Evolutionary conservation across 2,329 filamentous ascomycete species (phyloP), one percentile per base, ranked within the genome.

Genomic region (Fragosphaeria purpurea): DNA sequence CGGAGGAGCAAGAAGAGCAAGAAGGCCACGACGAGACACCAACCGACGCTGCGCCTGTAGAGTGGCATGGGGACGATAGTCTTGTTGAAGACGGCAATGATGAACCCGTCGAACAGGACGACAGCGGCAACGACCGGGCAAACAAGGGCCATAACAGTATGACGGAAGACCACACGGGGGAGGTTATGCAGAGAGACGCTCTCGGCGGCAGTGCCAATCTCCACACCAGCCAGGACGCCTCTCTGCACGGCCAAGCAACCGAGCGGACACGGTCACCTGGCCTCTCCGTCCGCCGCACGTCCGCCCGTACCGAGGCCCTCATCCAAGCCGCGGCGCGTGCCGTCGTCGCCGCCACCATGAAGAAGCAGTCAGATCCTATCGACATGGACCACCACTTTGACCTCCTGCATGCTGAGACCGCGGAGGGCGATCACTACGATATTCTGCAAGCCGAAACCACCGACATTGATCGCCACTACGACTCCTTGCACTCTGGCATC

Each of bases 271-370:
- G 22, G 22, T 34, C 32, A 10, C 58, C 59, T n/a, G 51, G 52
- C 33, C 33, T 56, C 41, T 56, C 59, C 31, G 50, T 62, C n/a
- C 62, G 70, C 32, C 67, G 68, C n/a, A 62, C 65, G 2, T 74
- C 71, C 1, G 58, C 64, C 8, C 65, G 69, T 5, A 75, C 76
- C 2, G 73, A 79, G 56, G 74, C 72, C 6, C 63, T 76, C 38
- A 78, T 79, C 53, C 73, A 77, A 35, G 71, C 70, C 31, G 75
- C 75, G 1, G 75, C 75, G 1, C 66, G 70, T 47, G 72, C 72
- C 30, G 74, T 78, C 11, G 67, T 77, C 8, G 70, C 22, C 22
- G 22, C 68, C 3, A 70, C 69, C 41, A 69, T 76, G 12, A 70
- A 73, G 50, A 59, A 66, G 38, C 64, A 69, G 39, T 22, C 22